Evolutionary conservation across 2,329 filamentous ascomycete species (phyloP), one percentile per base, ranked within the genome.

Genomic region (Venturia pyrina): DNA sequence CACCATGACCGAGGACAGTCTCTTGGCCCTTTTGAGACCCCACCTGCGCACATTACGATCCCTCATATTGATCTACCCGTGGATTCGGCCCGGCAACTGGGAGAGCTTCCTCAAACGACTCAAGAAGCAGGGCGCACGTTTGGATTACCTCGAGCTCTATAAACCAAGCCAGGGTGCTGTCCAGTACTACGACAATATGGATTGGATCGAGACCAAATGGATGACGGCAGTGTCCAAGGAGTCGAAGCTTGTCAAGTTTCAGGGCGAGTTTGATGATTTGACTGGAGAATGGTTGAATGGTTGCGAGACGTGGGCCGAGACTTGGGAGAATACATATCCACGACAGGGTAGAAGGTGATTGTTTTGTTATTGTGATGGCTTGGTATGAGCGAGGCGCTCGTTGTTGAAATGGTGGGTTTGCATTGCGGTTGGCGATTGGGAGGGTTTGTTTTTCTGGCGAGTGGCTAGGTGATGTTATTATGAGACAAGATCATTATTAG

Each of bases 141-240:
- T 65, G 11, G 48, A 59, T 11, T 59, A 41, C 19, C 40, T 65
- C 32, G 63, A 65, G n/a, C 37, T 65, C 7, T 65, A 37, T 24
- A 65, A 65, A 24, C 63, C 63, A 32, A 57, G 48, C 21, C 63
- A 65, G n/a, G 46, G 53, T 8, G 63, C 43, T 3, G 24, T 28
- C 5, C 21, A 21, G 10, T 56, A 34, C 50, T 41, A 43, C 43
- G 37, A 43, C 21, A 43, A 65, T 34, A 43, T 43, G 40, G 43
- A 46, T 6, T 62, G 60, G 60, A 62, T 62, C 37, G 60, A 62
- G 28, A 19, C n/a, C 6, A 43, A 43, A 32, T 43, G 34, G 34
- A 1, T 62, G 43, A 43, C 37, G 40, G 24, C 28, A 2, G 17
- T 62, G 15, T 10, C 60, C 4, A 62, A 34, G 24, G 60, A 62